A percentile compares a stretch with the other conserved stretches of the same genome.
Evolutionary conservation across 179 eudicot genomes (phyloP).

Genomic region (Spinacia oleracea): DNA sequence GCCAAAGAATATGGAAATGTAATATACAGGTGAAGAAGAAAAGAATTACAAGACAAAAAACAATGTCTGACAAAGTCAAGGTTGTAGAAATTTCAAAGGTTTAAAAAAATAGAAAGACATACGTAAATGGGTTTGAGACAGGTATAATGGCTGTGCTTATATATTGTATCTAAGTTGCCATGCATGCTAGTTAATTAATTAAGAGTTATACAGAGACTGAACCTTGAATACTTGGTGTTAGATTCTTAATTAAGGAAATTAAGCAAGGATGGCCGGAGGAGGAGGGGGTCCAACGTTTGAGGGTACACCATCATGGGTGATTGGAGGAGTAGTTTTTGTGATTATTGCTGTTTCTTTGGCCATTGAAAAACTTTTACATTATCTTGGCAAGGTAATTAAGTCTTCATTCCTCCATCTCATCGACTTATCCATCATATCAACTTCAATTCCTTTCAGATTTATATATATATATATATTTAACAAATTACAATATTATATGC

Average conservation of each 20-base stretch:
- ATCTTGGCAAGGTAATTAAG: slow-evolving; percentile 25
- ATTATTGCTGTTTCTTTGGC: slow-evolving; percentile 25
- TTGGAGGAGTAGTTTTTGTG: slow-evolving; percentile 27
- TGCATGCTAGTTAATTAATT: background rate
- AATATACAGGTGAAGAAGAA: too few species aligned
- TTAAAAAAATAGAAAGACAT: too few species aligned
- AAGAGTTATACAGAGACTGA: background rate
- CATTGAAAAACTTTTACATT: slow-evolving; percentile 27
- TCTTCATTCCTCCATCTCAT: background rate
- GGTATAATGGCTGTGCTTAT: background rate
- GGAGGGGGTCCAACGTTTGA: background rate
- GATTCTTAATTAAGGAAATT: background rate
- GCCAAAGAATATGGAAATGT: background rate
- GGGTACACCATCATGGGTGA: slow-evolving; percentile 27
- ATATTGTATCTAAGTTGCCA: too few species aligned
- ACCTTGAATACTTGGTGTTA: background rate
- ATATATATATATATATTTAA: too few species aligned
- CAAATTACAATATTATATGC: background rate
- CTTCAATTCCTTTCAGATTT: too few species aligned
- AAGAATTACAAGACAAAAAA: background rate
- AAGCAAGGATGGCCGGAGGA: background rate
- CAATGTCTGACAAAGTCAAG: background rate
- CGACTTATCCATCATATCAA: too few species aligned
- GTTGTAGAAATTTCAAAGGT: background rate
- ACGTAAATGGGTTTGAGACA: too few species aligned